Percentiles rank a stretch among this genome's conserved stretches.
These are phyloP conservation scores for Serendipita vermifera DNA, from an alignment of 768 basidiomycete genomes.

Conservation along the genomic window DNA sequence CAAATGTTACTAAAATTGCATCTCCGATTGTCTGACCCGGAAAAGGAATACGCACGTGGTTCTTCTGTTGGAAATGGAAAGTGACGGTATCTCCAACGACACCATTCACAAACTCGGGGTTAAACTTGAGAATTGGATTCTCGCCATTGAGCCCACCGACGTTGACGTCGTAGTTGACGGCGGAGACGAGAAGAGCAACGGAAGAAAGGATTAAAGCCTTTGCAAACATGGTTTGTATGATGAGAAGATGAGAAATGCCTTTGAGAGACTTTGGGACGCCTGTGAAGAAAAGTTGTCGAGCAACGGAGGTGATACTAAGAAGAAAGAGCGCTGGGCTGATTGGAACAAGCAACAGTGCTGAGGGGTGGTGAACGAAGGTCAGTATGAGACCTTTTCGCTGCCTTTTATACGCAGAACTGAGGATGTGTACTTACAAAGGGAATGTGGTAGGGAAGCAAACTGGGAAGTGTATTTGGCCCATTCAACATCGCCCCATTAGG, in stretches of 20 bases:
- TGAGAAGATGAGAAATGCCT: too few relatives aligned
- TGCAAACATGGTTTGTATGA: not conserved
- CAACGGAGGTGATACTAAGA: not conserved
- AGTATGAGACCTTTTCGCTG: too few relatives aligned
- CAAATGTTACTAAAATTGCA: not conserved
- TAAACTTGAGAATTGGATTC: constrained; percentile 4
- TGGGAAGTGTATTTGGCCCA: too few relatives aligned
- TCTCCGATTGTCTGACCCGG: not conserved
- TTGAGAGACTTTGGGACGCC: not conserved
- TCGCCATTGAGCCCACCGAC: not conserved
- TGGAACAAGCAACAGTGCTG: not conserved
- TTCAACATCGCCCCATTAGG: too few relatives aligned
- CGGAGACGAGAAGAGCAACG: constrained; percentile 5
- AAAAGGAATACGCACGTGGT: not conserved
- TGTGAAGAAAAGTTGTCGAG: not conserved
- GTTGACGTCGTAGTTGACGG: not conserved
- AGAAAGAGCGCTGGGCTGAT: not conserved
- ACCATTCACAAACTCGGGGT: constrained; percentile 5
- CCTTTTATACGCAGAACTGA: too few relatives aligned
- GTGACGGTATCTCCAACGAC: not conserved
- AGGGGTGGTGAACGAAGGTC: not conserved
- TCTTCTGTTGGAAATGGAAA: constrained; percentile 3
- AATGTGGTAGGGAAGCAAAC: too few relatives aligned
- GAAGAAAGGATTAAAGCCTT: constrained; percentile 1
- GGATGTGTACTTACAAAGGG: too few relatives aligned